Evolutionary conservation across 1,284 basidiomycete genomes (phyloP), one percentile per base, ranked within the genome.

Genomic region (Leccinum glutinopallens): DNA sequence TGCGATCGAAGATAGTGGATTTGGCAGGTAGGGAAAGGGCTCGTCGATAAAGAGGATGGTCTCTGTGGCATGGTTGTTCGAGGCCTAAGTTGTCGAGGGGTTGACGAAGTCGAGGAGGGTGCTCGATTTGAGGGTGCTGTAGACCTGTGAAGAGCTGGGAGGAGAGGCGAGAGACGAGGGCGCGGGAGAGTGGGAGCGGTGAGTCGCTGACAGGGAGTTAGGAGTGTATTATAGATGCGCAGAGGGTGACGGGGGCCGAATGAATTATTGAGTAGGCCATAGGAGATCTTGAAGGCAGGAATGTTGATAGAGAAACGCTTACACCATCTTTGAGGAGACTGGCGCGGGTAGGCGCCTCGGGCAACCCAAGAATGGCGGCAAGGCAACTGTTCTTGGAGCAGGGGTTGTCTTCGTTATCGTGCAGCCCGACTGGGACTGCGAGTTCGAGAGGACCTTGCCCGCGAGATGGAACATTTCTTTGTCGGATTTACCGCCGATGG

Each of bases 371-470:
- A 25, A 99, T 83, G 10, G 94, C 88, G 39, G 95, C 92, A 62
- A 99, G 83, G 41, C 94, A 84, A 49, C 88, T 87, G 68, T 85
- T 88, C 75, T 89, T 91, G 67, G 89, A 85, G 74, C 91, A 92
- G 59, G 84, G 83, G 72, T 93, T 91, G 56, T 90, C 88, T 60
- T 90, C 86, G 67, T 90, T 88, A 59, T 82, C 80, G 15, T 87
- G 85, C 6, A 83, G 79, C 4, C 91, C 92, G 57, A 98, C 92
- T 12, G 97, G 97, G 0, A 99, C 96, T 35, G 96, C 95, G 29
- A 99, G 87, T 1, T 96, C 93, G 71, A 90, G 63, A 99, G 87
- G 8, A 98, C 97, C 76, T 95, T 93, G 1, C 93, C 94, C 0
- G 96, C 94, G 60, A 98, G 86, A 68, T 91, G 86, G 63, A 88